Percentiles rank a stretch among this genome's conserved stretches.
Evolutionary conservation across 2,329 filamentous ascomycete genomes (phyloP).

Genomic region (Pseudogymnoascus sp.): DNA sequence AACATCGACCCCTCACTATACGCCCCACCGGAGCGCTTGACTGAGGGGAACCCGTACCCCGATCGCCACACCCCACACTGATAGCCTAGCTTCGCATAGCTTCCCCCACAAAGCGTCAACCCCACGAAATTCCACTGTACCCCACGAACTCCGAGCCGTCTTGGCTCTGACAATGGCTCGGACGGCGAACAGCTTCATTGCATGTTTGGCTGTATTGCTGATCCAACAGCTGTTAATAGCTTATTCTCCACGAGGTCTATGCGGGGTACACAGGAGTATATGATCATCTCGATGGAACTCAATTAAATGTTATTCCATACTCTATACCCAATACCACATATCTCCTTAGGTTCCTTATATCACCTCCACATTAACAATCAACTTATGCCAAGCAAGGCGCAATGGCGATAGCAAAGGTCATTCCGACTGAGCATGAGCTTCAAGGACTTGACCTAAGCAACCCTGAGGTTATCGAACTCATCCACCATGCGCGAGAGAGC

Average conservation of each 20-base stretch:
- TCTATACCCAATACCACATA: neutral
- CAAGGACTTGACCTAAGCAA: slow-evolving; percentile 12
- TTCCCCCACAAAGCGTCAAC: neutral
- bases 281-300: slow-evolving; percentile 13
- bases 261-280: slow-evolving; percentile 12
- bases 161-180: neutral
- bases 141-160: slow-evolving; percentile 1
- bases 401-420: slow-evolving; percentile 11
- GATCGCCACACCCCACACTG: neutral
- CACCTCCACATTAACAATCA: neutral
- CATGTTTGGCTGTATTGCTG: neutral
- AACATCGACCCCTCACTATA: neutral
- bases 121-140: neutral
- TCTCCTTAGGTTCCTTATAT: neutral
- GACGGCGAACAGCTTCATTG: neutral
- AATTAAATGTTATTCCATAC: neutral
- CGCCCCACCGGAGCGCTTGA: neutral
- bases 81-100: neutral
- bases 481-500: slow-evolving; percentile 14
- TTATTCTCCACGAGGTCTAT: neutral
- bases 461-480: slow-evolving; percentile 13
- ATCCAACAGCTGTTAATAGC: neutral
- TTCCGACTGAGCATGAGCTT: slow-evolving; percentile 16
- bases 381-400: neutral
- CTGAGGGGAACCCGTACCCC: neutral